A percentile compares a stretch with the other conserved stretches of the same genome.
Evolutionary conservation across 768 basidiomycete genomes (phyloP).

Genomic region (Phaeolepiota aurea): DNA sequence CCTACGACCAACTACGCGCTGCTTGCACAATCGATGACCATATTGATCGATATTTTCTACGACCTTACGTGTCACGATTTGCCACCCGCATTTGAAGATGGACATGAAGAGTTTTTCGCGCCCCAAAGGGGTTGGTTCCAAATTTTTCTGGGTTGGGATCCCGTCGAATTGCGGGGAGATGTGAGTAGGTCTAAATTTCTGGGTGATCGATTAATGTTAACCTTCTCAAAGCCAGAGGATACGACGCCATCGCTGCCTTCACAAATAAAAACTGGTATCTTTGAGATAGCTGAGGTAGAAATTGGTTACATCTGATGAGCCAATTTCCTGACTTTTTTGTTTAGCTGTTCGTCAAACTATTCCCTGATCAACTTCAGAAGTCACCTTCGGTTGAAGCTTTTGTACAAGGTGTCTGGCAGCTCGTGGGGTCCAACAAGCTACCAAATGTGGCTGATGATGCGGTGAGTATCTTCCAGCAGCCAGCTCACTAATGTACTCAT

Average conservation of each 20-base stretch:
- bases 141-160: constrained; percentile 75
- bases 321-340: constrained; percentile 1
- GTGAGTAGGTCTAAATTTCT: constrained; percentile 36
- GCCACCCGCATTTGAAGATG: constrained; percentile 89
- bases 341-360: constrained; percentile 75
- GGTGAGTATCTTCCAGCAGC: constrained; percentile 28
- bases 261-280: constrained; percentile 79
- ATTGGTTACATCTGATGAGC: background rate
- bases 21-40: constrained; percentile 66
- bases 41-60: constrained; percentile 82
- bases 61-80: constrained; percentile 95
- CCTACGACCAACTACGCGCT: constrained; percentile 33
- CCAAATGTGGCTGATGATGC: constrained; percentile 68
- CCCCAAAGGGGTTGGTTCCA: constrained; percentile 65
- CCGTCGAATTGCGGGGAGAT: constrained; percentile 56
- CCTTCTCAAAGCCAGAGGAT: constrained; percentile 58
- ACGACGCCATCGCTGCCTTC: constrained; percentile 79
- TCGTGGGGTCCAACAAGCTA: constrained; percentile 66
- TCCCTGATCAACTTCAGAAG: constrained; percentile 66
- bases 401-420: constrained; percentile 85
- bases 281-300: constrained; percentile 82
- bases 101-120: constrained; percentile 76
- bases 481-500: background rate
- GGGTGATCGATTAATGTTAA: constrained; percentile 4
- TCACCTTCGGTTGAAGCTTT: constrained; percentile 61